Evolutionary conservation across 2,329 filamentous ascomycete genomes (phyloP).

Genomic region (Colletotrichum neosansevieriae): DNA sequence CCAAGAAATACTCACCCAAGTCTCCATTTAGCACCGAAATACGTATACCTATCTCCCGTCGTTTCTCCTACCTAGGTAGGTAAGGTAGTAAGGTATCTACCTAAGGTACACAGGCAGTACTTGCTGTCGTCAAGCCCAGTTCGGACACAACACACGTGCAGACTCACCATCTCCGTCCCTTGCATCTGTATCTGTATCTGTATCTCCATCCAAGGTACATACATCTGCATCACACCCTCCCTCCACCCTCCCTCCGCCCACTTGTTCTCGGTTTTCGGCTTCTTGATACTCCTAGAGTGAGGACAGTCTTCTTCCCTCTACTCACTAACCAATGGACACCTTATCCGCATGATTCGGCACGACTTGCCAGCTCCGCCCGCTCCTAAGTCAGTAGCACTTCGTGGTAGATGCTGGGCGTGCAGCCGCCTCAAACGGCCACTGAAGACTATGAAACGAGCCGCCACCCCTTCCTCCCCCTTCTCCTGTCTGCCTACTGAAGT

Average conservation of each 20-base stretch:
- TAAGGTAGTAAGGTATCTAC: too few relatives aligned
- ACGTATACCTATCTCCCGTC: background rate
- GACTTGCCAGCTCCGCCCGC: background rate
- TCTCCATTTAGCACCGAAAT: too few relatives aligned
- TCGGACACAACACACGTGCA: background rate
- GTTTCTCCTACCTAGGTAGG: background rate
- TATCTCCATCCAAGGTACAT: background rate
- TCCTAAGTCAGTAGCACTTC: background rate
- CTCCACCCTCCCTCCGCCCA: background rate
- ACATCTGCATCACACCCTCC: background rate
- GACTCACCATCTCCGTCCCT: constrained; percentile 2
- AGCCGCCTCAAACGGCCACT: constrained; percentile 39
- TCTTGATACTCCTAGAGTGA: constrained; percentile 3
- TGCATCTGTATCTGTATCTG: constrained; percentile 9
- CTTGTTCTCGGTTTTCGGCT: constrained; percentile 30
- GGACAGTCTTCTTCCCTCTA: background rate
- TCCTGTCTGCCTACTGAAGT: too few relatives aligned
- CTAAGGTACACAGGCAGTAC: too few relatives aligned
- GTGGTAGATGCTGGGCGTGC: constrained; percentile 30
- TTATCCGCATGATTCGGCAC: constrained; percentile 24
- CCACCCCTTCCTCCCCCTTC: background rate
- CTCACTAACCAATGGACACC: background rate
- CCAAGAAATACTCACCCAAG: too few relatives aligned
- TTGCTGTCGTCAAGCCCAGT: background rate
- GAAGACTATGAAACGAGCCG: constrained; percentile 33